These are phyloP conservation scores for Saturnispora sekii DNA, from an alignment of 805 yeast genomes.

Conservation along the genomic window DNA sequence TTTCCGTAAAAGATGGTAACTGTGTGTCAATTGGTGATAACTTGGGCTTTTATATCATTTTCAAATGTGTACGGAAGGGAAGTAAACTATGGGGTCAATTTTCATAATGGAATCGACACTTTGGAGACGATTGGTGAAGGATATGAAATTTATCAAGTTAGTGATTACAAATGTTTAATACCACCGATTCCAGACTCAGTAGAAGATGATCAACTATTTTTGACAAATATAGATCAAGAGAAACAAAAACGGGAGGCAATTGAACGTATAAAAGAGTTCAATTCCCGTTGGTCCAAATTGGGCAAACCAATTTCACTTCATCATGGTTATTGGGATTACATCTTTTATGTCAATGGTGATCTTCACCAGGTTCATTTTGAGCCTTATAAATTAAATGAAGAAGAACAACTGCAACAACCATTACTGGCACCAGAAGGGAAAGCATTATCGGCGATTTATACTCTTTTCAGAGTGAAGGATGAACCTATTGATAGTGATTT, in stretches of 20 bases:
- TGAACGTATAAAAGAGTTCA: slow-evolving; percentile 12
- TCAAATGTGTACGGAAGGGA: too few relatives aligned
- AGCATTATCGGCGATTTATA: not conserved
- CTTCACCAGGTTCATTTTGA: slow-evolving; percentile 12
- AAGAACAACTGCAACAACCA: not conserved
- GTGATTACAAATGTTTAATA: not conserved
- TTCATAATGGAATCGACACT: too few relatives aligned
- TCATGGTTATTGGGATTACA: slow-evolving; percentile 16
- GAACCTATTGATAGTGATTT: slow-evolving; percentile 18
- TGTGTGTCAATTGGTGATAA: too few relatives aligned
- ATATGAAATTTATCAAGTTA: not conserved
- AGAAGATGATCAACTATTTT: not conserved
- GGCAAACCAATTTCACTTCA: slow-evolving; percentile 4
- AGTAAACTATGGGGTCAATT: too few relatives aligned
- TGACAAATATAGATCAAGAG: slow-evolving; percentile 6
- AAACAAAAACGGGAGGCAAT: slow-evolving; percentile 16
- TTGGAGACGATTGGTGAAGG: too few relatives aligned
- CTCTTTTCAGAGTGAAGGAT: not conserved
- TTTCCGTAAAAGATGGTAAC: too few relatives aligned
- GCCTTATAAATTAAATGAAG: not conserved
- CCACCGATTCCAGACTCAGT: not conserved
- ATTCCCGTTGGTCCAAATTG: not conserved
- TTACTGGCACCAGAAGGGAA: not conserved
- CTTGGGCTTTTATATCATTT: too few relatives aligned
- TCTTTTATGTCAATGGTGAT: slow-evolving; percentile 8